A percentile compares a stretch with the other conserved stretches of the same genome.
phyloP scores from a whole-genome alignment of 257 asterid species.

The Parsonsia alboflavescens region DNA sequence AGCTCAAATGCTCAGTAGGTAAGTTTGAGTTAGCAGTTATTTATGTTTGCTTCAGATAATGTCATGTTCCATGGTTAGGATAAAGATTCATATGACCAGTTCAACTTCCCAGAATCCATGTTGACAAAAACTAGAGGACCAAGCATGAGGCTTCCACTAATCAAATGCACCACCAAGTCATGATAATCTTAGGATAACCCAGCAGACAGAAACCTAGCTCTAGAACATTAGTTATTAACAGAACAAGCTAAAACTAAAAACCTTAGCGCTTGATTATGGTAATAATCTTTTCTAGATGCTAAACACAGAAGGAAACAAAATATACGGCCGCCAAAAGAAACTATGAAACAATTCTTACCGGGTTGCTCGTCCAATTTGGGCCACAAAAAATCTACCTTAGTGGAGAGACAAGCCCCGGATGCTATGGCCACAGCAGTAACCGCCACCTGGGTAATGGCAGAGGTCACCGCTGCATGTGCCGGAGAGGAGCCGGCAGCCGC shows the following conservation, averaged over 20 bases:
- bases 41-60: neutral
- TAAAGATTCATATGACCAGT: neutral
- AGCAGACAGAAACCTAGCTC: neutral
- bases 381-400: slow-evolving; percentile 93
- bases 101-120: neutral
- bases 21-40: neutral
- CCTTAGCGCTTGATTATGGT: neutral
- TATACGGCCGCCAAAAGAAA: neutral
- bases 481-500: slow-evolving; percentile 59
- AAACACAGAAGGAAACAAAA: neutral
- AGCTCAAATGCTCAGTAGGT: neutral
- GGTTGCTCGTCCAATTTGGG: slow-evolving; percentile 85
- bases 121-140: neutral
- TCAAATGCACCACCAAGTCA: neutral
- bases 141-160: neutral
- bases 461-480: slow-evolving; percentile 82
- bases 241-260: neutral
- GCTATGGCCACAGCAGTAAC: slow-evolving; percentile 95
- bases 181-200: neutral
- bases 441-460: slow-evolving; percentile 89
- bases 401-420: slow-evolving; percentile 96
- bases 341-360: slow-evolving; percentile 29
- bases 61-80: neutral
- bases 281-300: neutral
- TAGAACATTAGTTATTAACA: neutral